Conservation (phyloP, 176 grass and related monocot genomes). For the Aegilops longissima region DNA sequence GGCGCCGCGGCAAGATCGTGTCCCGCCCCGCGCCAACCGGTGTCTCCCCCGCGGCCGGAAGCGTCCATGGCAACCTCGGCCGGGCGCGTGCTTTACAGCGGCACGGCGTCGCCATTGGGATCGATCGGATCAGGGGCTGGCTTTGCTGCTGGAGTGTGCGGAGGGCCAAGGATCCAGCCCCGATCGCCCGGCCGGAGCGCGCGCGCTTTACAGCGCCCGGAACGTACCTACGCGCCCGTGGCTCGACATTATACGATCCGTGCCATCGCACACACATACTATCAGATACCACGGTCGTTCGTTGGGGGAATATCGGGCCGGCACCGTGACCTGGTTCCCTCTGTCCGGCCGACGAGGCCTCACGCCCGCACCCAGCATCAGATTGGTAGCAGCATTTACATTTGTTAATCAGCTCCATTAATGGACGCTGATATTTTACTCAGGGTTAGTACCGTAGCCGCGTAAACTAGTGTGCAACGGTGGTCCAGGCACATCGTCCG, state of each 20-base stretch:
- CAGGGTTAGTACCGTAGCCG: background rate
- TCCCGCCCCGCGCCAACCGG: background rate
- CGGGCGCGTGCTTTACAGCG: constrained; percentile 12
- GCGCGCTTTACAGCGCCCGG: background rate
- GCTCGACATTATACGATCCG: background rate
- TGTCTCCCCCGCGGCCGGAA: background rate
- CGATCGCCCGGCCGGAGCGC: constrained; percentile 5
- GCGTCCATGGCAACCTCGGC: background rate
- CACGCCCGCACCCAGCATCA: background rate
- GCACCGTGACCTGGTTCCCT: background rate
- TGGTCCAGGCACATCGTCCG: background rate
- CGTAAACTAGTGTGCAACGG: background rate
- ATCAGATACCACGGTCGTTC: background rate
- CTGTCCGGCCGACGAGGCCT: background rate
- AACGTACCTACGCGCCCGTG: constrained; percentile 10
- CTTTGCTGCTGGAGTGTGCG: background rate
- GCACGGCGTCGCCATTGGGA: background rate
- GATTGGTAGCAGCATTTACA: background rate
- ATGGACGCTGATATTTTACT: background rate
- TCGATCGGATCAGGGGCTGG: background rate
- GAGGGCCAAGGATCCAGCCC: background rate
- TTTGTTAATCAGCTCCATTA: background rate
- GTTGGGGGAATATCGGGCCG: constrained; percentile 4
- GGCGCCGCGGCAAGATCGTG: background rate
- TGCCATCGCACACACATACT: background rate